Conservation (phyloP, 805 yeast species). For the Hemisphaericaspora nanyangensis region DNA sequence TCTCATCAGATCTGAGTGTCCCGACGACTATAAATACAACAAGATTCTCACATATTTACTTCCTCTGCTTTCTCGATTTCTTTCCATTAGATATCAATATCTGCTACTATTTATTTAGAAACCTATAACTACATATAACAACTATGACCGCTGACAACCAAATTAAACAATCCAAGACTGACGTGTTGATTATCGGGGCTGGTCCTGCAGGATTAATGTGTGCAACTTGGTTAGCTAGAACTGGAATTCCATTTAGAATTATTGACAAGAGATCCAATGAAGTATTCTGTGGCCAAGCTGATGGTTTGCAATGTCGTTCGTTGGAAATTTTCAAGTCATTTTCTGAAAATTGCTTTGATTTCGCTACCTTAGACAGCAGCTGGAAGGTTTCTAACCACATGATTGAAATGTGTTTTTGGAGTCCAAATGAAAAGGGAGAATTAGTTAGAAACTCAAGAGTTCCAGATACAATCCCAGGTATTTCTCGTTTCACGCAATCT, state of each 20-base stretch:
- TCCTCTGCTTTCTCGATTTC: too few species aligned
- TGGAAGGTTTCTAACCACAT: slow-evolving; percentile 22
- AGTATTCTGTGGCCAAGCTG: slow-evolving; percentile 30
- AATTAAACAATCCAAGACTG: slow-evolving; percentile 16
- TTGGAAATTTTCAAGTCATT: slow-evolving; percentile 22
- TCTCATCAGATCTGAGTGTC: too few species aligned
- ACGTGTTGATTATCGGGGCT: slow-evolving; percentile 34
- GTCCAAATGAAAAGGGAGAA: slow-evolving; percentile 20
- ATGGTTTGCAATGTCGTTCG: slow-evolving; percentile 29
- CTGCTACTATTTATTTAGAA: not conserved
- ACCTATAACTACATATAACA: not conserved
- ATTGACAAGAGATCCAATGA: slow-evolving; percentile 26
- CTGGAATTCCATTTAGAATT: slow-evolving; percentile 23
- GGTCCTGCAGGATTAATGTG: slow-evolving; percentile 37
- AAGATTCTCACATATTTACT: not conserved
- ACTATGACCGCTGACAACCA: slow-evolving; percentile 4
- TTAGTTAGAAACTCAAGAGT: slow-evolving; percentile 20
- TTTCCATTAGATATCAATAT: not conserved
- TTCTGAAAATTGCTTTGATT: slow-evolving; percentile 7
- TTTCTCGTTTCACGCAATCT: slow-evolving; percentile 23
- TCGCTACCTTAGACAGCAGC: slow-evolving; percentile 22
- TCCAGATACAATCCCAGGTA: slow-evolving; percentile 23
- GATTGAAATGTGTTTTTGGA: slow-evolving; percentile 28
- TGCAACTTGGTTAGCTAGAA: slow-evolving; percentile 25
- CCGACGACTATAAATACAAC: not conserved